phyloP scores from a whole-genome alignment of 106 monocot genomes.

The Dioscorea dumetorum region DNA sequence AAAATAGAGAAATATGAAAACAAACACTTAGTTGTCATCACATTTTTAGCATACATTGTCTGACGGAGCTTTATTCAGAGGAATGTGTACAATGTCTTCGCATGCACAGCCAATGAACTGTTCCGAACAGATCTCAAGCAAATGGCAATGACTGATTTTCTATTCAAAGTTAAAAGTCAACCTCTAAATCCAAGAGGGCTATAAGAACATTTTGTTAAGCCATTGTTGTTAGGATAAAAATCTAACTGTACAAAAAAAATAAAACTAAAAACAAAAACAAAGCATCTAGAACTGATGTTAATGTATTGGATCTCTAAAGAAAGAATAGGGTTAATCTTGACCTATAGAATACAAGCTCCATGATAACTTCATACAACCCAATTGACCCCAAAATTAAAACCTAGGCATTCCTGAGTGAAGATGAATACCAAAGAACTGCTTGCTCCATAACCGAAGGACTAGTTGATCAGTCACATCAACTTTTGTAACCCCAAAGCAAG shows the following conservation, averaged over 20 bases:
- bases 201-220: neutral
- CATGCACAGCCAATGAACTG: no score
- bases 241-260: conserved; percentile 29
- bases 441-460: neutral
- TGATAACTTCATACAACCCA: neutral
- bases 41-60: no score
- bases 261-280: conserved; percentile 4
- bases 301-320: conserved; percentile 17
- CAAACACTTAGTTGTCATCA: no score
- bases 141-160: no score
- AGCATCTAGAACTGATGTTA: neutral
- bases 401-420: no score
- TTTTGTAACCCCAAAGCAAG: neutral
- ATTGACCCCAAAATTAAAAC: no score
- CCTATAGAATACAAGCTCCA: conserved; percentile 14
- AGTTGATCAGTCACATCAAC: neutral
- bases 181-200: no score
- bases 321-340: conserved; percentile 30
- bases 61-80: no score
- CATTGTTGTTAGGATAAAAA: neutral
- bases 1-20: no score
- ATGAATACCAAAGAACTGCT: neutral
- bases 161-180: no score
- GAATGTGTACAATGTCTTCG: no score
- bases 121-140: no score